These are phyloP conservation scores for Ceratocystis cubensis DNA, from an alignment of 2,329 filamentous ascomycete species.

Conservation along the genomic window DNA sequence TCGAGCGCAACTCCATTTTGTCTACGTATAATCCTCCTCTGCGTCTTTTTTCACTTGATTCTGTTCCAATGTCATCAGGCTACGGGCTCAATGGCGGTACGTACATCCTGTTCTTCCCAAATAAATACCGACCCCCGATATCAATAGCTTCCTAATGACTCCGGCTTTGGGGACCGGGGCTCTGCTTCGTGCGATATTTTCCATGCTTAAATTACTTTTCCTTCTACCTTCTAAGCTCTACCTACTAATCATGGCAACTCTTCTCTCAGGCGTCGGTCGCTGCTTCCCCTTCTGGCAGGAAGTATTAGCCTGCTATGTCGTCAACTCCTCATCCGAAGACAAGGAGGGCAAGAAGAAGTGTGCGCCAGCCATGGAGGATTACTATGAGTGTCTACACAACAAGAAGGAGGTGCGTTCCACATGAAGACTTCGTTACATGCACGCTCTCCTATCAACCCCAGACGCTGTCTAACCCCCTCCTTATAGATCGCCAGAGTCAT, in stretches of 20 bases:
- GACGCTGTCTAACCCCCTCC: neutral
- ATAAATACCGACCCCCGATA: neutral
- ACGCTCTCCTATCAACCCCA: neutral
- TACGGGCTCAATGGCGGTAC: constrained; percentile 69
- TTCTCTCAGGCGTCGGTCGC: constrained; percentile 46
- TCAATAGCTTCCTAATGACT: neutral
- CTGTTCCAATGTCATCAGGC: constrained; percentile 58
- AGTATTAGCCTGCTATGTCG: constrained; percentile 92
- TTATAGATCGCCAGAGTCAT: constrained; percentile 61
- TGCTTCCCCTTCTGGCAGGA: constrained; percentile 99
- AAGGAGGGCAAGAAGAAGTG: constrained; percentile 79
- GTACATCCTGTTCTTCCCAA: neutral
- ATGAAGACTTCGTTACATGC: too few species aligned
- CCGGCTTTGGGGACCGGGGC: neutral
- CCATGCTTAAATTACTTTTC: neutral
- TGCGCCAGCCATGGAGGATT: constrained; percentile 74
- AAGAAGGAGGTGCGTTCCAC: constrained; percentile 74
- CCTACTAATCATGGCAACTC: neutral
- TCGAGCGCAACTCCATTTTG: neutral
- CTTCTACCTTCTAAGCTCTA: neutral
- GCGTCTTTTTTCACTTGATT: neutral
- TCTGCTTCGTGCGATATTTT: neutral
- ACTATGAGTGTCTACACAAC: constrained; percentile 98
- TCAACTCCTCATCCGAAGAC: constrained; percentile 74
- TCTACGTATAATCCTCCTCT: neutral